These are phyloP conservation scores for Phylloporus sp. DNA, from an alignment of 768 basidiomycete species.

Conservation along the genomic window DNA sequence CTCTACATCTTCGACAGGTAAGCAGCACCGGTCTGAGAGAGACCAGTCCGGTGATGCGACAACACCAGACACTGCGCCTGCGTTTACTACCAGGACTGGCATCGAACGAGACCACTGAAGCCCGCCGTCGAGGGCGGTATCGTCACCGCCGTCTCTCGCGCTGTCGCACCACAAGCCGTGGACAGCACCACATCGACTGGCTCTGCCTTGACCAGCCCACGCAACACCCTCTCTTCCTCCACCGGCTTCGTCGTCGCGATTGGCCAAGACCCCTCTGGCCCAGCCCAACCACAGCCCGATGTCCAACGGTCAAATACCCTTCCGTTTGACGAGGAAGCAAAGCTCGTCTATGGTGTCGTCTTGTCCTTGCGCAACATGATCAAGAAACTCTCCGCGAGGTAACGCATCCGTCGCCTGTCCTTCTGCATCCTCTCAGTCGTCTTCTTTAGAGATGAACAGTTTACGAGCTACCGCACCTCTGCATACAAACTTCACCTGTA, in stretches of 20 bases:
- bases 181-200: conserved; percentile 32
- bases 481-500: conserved; percentile 91
- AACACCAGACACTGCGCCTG: conserved; percentile 76
- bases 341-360: conserved; percentile 95
- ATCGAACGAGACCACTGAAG: conserved; percentile 71
- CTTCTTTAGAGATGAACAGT: conserved; percentile 76
- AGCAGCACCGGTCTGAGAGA: not conserved
- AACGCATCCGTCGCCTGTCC: conserved; percentile 4
- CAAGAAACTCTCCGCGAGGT: conserved; percentile 86
- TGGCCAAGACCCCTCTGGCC: conserved; percentile 42
- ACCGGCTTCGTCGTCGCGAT: conserved; percentile 70
- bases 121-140: conserved; percentile 70
- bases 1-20: conserved; percentile 92
- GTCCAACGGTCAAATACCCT: conserved; percentile 48
- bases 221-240: conserved; percentile 61
- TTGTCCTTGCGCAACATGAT: conserved; percentile 91
- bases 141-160: conserved; percentile 75
- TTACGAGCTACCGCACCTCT: conserved; percentile 87
- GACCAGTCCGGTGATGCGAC: not conserved
- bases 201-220: conserved; percentile 51
- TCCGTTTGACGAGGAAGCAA: conserved; percentile 95
- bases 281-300: conserved; percentile 7
- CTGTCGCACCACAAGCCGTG: conserved; percentile 41
- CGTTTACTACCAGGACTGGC: conserved; percentile 96
- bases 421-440: not conserved